Conservation (phyloP, 129 eudicot genomes). For the Chrysanthemum makinoi region DNA sequence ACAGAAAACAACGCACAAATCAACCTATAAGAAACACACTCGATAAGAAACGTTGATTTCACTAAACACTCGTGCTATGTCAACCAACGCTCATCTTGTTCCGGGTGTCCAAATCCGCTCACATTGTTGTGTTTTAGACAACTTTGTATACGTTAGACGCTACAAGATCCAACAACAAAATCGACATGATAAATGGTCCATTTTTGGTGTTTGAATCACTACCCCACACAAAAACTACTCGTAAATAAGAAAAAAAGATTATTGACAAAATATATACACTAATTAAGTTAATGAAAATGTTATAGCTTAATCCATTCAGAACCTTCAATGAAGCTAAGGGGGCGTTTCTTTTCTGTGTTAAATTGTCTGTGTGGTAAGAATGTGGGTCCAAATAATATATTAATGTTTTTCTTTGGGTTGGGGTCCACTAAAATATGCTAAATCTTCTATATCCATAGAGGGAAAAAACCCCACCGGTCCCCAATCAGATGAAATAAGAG, state of each 20-base stretch:
- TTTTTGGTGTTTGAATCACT: conserved; percentile 13
- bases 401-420: too few species aligned
- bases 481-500: too few species aligned
- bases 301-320: conserved; percentile 77
- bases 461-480: too few species aligned
- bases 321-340: conserved; percentile 93
- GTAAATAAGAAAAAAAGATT: background rate
- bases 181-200: conserved; percentile 13
- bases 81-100: conserved; percentile 1
- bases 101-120: background rate
- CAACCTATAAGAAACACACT: conserved; percentile 1
- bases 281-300: background rate
- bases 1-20: conserved; percentile 12
- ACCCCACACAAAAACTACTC: background rate
- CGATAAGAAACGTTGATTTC: conserved; percentile 2
- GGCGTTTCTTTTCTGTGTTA: too few species aligned
- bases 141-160: conserved; percentile 15
- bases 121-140: conserved; percentile 3
- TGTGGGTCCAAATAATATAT: too few species aligned
- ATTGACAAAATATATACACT: conserved; percentile 25
- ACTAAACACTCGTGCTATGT: background rate
- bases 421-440: too few species aligned
- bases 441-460: too few species aligned
- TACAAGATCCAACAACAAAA: conserved; percentile 24
- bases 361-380: too few species aligned